A percentile compares a stretch with the other conserved stretches of the same genome.
phyloP scores from a whole-genome alignment of 2,329 filamentous ascomycete genomes.

The Xylariaceae sp. region DNA sequence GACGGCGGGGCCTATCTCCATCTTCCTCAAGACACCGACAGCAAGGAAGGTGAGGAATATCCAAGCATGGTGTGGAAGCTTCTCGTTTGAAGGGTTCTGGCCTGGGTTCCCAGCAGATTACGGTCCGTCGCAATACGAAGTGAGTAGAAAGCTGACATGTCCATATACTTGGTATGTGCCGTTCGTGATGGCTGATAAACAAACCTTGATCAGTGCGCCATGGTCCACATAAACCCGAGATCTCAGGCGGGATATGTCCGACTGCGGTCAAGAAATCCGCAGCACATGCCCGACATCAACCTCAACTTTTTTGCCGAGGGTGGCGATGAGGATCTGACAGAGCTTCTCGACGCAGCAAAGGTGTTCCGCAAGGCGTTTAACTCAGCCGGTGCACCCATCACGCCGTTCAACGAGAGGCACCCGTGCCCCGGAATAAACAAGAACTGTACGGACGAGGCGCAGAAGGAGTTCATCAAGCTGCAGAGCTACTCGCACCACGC shows the following conservation, averaged over 20 bases:
- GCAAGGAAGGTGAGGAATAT: conserved; percentile 28
- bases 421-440: conserved; percentile 25
- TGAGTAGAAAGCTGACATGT: no score
- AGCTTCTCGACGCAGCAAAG: conserved; percentile 36
- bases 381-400: conserved; percentile 19
- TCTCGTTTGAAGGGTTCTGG: conserved; percentile 30
- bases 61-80: conserved; percentile 27
- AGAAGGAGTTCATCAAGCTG: conserved; percentile 28
- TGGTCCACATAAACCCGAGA: conserved; percentile 38
- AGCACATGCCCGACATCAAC: conserved; percentile 56
- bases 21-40: conserved; percentile 27
- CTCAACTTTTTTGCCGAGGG: conserved; percentile 53
- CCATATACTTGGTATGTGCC: no score
- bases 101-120: conserved; percentile 30
- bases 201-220: conserved; percentile 24
- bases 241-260: conserved; percentile 59
- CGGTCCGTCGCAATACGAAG: conserved; percentile 28
- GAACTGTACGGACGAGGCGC: conserved; percentile 34
- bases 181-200: conserved; percentile 8
- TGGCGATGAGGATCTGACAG: conserved; percentile 36
- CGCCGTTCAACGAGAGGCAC: conserved; percentile 26
- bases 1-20: conserved; percentile 27
- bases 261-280: conserved; percentile 54
- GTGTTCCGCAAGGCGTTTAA: conserved; percentile 23
- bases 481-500: conserved; percentile 53